Base-by-base conservation (phyloP, 306 rosid genomes). In the Cicer bijugum region DNA sequence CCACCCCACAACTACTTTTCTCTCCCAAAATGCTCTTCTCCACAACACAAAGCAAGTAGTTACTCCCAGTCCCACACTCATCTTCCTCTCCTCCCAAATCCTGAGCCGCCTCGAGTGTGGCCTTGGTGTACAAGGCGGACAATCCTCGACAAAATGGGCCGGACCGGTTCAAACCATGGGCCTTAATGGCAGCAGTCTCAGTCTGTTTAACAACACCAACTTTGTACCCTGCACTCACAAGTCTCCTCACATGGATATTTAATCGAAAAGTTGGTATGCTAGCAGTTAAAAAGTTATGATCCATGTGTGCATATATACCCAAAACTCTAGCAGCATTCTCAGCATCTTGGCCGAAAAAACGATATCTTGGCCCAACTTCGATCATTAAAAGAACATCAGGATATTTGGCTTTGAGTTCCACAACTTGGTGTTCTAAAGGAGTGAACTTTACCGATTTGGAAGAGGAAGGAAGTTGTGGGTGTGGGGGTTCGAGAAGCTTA, bases 171-270 rank as follows among this genome's bases (percentile, higher is more conserved):
- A 87, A 82, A 10, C 98, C 92, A 2, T 88, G 97, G 2, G 98
- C 90, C 84, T 94, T 94, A 52, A 91, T 88, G 43, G 98, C 91
- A 1, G 98, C 95, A 0, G 98, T 94, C 82, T 94, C 97, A 0
- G 97, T 94, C 89, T 94, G 98, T 88, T 84, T 89, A 33, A 94
- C 90, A 38, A 94, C 97, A 35, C 98, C 97, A 17, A 94, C 97
- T 81, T 94, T 91, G 50, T 84, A 88, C 47, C 98, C 98, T 1
- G 91, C 96, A 14, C 82, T 75, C 37, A 94, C 98, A 62, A 94
- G 91, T 88, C 97, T 86, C 86, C 98, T 89, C 66, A 91, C 97
- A 69, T 94, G 98, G 48, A 91, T 90, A 75, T 86, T 83, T 6
- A 91, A 51, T 75, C 98, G 86, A 82, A 94, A 82, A 43, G 96